Conservation (phyloP, 345 rosid genomes). For the Eutrema yunnanense region DNA sequence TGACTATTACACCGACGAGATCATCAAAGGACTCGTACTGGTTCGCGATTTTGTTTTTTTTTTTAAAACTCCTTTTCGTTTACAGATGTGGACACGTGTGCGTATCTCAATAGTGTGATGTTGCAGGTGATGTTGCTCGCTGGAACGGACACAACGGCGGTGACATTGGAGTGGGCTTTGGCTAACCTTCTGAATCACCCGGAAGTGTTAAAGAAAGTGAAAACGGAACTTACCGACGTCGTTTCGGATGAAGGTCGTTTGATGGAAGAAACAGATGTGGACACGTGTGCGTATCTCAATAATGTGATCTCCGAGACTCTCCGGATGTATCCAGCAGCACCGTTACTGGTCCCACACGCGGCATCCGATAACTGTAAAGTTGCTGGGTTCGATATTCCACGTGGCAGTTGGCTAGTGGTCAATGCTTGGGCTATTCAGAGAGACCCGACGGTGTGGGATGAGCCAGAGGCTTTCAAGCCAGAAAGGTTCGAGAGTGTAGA, state of each 20-base stretch:
- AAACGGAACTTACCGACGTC: not conserved
- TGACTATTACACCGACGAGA: slow-evolving; percentile 38
- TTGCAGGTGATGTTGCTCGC: not conserved
- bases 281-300: slow-evolving; percentile 23
- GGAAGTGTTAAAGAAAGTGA: not conserved
- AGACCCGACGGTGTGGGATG: slow-evolving; percentile 36
- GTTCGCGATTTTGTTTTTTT: not conserved
- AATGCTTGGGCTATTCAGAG: slow-evolving; percentile 48
- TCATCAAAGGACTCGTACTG: slow-evolving; percentile 40
- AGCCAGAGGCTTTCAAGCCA: slow-evolving; percentile 32
- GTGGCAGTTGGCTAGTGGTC: slow-evolving; percentile 32
- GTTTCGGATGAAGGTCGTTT: not conserved
- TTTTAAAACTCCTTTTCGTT: too few relatives aligned
- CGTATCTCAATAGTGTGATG: too few relatives aligned
- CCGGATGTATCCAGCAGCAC: slow-evolving; percentile 8
- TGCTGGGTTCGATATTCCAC: slow-evolving; percentile 34
- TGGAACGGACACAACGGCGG: slow-evolving; percentile 5
- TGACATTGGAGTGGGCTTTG: slow-evolving; percentile 6
- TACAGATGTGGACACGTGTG: too few relatives aligned
- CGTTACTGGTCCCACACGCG: slow-evolving; percentile 39
- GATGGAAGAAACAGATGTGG: slow-evolving; percentile 28
- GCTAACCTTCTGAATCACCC: slow-evolving; percentile 8
- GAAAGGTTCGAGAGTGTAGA: slow-evolving; percentile 24
- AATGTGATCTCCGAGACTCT: slow-evolving; percentile 34
- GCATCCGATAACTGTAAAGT: slow-evolving; percentile 29